phyloP scores from a whole-genome alignment of 139 green algal genomes.

The Ulvella scutata region DNA sequence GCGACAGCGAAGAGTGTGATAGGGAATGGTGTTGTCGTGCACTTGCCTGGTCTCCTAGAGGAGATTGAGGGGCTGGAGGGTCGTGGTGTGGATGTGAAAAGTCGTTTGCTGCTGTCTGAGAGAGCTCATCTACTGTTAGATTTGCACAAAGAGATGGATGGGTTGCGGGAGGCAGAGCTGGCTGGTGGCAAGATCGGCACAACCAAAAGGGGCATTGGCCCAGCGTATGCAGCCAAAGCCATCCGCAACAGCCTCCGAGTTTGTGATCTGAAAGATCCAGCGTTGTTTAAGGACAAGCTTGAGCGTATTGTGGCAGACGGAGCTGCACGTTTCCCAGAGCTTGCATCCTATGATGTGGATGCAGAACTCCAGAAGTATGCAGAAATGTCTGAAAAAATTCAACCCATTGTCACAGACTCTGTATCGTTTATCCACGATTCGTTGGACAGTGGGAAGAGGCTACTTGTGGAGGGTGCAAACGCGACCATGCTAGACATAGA shows the following conservation, averaged over 20 bases:
- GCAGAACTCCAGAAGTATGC: constrained; percentile 67
- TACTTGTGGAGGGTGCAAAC: constrained; percentile 97
- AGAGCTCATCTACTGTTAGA: constrained; percentile 96
- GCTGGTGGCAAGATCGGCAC: constrained; percentile 88
- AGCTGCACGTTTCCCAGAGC: constrained; percentile 6
- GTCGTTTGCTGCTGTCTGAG: constrained; percentile 61
- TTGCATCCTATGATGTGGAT: constrained; percentile 62
- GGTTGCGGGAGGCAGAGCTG: constrained; percentile 80
- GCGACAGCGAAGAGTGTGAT: constrained; percentile 75
- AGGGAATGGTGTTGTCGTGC: constrained; percentile 94
- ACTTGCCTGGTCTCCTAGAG: constrained; percentile 86
- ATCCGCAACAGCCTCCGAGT: constrained; percentile 89
- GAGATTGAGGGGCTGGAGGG: constrained; percentile 63
- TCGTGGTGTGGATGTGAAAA: constrained; percentile 32
- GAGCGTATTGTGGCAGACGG: constrained; percentile 31
- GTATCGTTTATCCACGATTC: constrained; percentile 54
- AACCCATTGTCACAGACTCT: constrained; percentile 77
- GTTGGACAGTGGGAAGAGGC: constrained; percentile 47
- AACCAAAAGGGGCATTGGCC: constrained; percentile 95
- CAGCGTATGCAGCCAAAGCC: constrained; percentile 88
- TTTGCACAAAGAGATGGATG: constrained; percentile 96
- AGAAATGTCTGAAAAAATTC: constrained; percentile 35
- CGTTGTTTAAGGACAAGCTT: constrained; percentile 51
- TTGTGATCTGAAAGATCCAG: constrained; percentile 52
- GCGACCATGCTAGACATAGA: constrained; percentile 98